Evolutionary conservation across 2,329 filamentous ascomycete genomes (phyloP).

Genomic region (Botrytis hyacinthi): DNA sequence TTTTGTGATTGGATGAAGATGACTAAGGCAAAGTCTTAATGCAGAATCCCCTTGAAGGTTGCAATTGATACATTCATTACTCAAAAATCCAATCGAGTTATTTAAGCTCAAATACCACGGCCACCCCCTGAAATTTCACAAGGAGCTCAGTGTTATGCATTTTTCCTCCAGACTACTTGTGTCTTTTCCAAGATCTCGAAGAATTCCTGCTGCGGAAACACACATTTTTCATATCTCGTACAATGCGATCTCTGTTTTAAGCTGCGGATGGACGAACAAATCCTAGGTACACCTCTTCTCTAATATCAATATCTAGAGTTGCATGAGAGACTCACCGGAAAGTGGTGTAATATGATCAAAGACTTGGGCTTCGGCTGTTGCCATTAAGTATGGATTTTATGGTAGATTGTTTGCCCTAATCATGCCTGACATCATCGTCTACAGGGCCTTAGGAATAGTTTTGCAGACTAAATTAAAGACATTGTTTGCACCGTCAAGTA

Average conservation of each 20-base stretch:
- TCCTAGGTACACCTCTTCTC: neutral
- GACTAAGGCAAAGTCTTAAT: neutral
- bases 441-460: neutral
- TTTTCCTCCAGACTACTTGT: neutral
- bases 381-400: neutral
- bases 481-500: no score
- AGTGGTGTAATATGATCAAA: neutral
- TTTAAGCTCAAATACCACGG: neutral
- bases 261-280: no score
- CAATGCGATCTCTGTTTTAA: no score
- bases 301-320: neutral
- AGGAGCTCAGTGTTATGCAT: neutral
- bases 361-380: neutral
- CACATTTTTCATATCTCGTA: no score
- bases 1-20: neutral
- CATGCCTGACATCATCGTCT: neutral
- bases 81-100: neutral
- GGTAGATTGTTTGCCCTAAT: neutral
- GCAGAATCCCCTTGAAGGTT: no score
- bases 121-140: neutral
- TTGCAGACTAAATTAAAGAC: neutral
- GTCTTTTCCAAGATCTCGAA: neutral
- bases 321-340: neutral
- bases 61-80: no score
- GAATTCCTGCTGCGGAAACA: no score